A percentile compares a stretch with the other conserved stretches of the same genome.
These are phyloP conservation scores for Serendipita sp. DNA, from an alignment of 768 basidiomycete genomes.

Conservation along the genomic window DNA sequence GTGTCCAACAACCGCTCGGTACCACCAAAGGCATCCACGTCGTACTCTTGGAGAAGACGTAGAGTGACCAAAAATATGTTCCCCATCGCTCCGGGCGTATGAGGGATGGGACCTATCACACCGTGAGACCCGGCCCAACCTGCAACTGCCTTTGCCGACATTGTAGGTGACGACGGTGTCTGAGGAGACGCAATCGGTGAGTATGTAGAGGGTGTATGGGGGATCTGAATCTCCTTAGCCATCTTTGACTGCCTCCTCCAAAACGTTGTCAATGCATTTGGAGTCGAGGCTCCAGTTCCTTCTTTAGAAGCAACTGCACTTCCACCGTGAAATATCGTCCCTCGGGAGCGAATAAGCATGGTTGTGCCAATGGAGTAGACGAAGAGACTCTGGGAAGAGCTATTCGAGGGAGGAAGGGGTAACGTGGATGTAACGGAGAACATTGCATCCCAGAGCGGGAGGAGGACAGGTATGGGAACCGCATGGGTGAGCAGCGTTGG, in stretches of 20 bases:
- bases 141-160: background rate
- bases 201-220: background rate
- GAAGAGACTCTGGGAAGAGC: background rate
- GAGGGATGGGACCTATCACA: background rate
- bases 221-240: background rate
- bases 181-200: background rate
- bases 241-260: background rate
- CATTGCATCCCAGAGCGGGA: conserved; percentile 55
- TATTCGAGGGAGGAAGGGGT: background rate
- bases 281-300: background rate
- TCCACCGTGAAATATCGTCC: conserved; percentile 38
- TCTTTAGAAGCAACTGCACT: background rate
- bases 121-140: background rate
- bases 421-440: conserved; percentile 40
- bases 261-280: background rate
- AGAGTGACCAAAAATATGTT: conserved; percentile 57
- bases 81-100: conserved; percentile 25
- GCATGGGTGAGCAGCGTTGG: conserved; percentile 57
- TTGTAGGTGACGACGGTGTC: background rate
- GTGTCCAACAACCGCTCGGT: conserved; percentile 56
- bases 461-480: conserved; percentile 42
- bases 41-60: conserved; percentile 47
- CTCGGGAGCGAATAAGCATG: conserved; percentile 46
- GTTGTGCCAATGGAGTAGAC: conserved; percentile 35
- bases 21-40: conserved; percentile 49